phyloP scores from a whole-genome alignment of 2,329 filamentous ascomycete species.

The Trichoderma asperellum region DNA sequence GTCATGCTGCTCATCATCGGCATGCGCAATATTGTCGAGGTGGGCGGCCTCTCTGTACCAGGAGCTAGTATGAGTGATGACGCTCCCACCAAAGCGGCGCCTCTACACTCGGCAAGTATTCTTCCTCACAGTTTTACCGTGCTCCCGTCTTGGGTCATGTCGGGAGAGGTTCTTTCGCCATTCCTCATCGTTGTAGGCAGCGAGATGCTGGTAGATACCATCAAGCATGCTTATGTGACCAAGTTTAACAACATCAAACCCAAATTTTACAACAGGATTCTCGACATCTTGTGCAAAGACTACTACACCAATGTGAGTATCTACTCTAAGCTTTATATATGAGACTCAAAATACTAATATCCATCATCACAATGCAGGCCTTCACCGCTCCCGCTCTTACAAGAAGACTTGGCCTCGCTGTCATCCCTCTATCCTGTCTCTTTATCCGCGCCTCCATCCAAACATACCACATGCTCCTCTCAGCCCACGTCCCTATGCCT shows the following conservation, averaged over 20 bases:
- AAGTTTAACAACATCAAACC: slow-evolving; percentile 99
- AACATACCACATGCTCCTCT: slow-evolving; percentile 97
- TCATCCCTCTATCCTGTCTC: slow-evolving; percentile 89
- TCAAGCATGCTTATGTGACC: slow-evolving; percentile 96
- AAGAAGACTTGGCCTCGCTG: slow-evolving; percentile 83
- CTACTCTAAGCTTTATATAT: background rate
- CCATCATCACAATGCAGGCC: slow-evolving; percentile 55
- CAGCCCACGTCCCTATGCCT: slow-evolving; percentile 79
- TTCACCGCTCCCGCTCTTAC: slow-evolving; percentile 91
- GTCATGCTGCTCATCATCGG: slow-evolving; percentile 97
- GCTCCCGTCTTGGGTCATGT: slow-evolving; percentile 75
- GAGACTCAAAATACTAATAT: background rate
- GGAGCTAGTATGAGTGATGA: slow-evolving; percentile 52
- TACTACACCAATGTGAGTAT: slow-evolving; percentile 88
- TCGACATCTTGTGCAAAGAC: slow-evolving; percentile 94
- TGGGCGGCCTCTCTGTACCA: slow-evolving; percentile 76
- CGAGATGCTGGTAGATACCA: slow-evolving; percentile 94
- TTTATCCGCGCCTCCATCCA: slow-evolving; percentile 95
- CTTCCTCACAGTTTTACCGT: slow-evolving; percentile 90
- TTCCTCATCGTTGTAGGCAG: slow-evolving; percentile 94
- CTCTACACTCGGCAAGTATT: slow-evolving; percentile 71
- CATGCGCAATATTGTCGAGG: slow-evolving; percentile 93
- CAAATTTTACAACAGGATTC: slow-evolving; percentile 81
- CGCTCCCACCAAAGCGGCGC: slow-evolving; percentile 57
- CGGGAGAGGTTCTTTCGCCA: slow-evolving; percentile 86